These are phyloP conservation scores for Ogataea neopini DNA, from an alignment of 805 yeast genomes.

Conservation along the genomic window DNA sequence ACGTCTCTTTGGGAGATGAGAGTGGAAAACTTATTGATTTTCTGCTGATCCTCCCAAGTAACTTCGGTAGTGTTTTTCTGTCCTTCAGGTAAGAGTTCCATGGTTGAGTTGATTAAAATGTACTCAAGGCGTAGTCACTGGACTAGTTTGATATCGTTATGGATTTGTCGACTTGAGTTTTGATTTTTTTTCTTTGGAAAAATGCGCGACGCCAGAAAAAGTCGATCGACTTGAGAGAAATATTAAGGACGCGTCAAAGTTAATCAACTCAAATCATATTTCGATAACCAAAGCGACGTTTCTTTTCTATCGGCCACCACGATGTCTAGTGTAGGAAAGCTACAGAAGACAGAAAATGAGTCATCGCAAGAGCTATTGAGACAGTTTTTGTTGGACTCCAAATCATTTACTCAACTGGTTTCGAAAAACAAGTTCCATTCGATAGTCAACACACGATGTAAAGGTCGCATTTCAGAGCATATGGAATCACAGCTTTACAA, in stretches of 20 bases:
- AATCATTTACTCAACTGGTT: conserved; percentile 25
- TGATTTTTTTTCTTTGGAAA: neutral
- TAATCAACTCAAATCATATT: no score
- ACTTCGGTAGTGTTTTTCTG: conserved; percentile 60
- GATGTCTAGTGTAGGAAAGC: neutral
- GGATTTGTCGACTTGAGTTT: neutral
- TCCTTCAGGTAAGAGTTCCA: conserved; percentile 52
- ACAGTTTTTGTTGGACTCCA: conserved; percentile 23
- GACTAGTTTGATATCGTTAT: no score
- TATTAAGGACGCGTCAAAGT: neutral
- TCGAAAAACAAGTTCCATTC: conserved; percentile 23
- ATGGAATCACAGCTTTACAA: conserved; percentile 20
- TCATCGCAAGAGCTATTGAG: conserved; percentile 27
- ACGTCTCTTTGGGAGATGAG: conserved; percentile 71
- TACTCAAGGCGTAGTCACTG: no score
- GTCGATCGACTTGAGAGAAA: conserved; percentile 1
- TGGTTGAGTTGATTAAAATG: conserved; percentile 10
- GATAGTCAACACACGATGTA: conserved; percentile 15
- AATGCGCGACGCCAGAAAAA: neutral
- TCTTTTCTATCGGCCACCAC: no score
- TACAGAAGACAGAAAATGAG: conserved; percentile 5
- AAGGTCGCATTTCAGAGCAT: conserved; percentile 2
- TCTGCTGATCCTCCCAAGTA: conserved; percentile 81
- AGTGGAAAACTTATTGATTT: conserved; percentile 85
- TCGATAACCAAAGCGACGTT: no score